phyloP scores from a whole-genome alignment of 2,329 filamentous ascomycete genomes.

The Paraphaeosphaeria minitans region DNA sequence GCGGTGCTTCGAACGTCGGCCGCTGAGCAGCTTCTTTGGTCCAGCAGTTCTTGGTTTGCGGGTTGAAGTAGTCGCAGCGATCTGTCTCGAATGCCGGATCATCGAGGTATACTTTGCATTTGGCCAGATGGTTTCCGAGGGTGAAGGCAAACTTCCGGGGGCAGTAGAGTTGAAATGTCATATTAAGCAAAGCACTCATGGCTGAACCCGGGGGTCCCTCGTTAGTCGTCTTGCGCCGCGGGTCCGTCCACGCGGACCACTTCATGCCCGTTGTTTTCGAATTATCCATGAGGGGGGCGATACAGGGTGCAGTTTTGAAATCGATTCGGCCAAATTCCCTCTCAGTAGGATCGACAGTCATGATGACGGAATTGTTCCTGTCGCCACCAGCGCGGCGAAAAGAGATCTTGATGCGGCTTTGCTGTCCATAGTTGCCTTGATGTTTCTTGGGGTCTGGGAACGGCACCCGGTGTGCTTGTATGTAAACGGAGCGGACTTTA shows the following conservation, averaged over 20 bases:
- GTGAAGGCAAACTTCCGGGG: conserved; percentile 67
- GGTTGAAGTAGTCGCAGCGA: conserved; percentile 74
- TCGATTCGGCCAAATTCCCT: conserved; percentile 80
- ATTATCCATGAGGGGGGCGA: conserved; percentile 74
- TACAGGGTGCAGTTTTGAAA: conserved; percentile 65
- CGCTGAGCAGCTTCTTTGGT: conserved; percentile 15
- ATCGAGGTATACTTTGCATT: conserved; percentile 69
- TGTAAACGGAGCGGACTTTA: conserved; percentile 69
- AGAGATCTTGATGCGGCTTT: conserved; percentile 74
- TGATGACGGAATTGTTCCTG: conserved; percentile 68
- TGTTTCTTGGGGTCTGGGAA: conserved; percentile 68
- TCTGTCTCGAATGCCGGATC: conserved; percentile 67
- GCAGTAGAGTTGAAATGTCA: conserved; percentile 81
- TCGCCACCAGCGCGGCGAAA: conserved; percentile 65
- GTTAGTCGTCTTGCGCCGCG: conserved; percentile 65
- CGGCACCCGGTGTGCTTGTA: conserved; percentile 72
- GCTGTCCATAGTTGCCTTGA: conserved; percentile 61
- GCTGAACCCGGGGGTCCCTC: conserved; percentile 53
- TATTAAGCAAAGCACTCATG: conserved; percentile 45
- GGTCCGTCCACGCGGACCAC: conserved; percentile 72
- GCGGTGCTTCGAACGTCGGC: conserved; percentile 19
- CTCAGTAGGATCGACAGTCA: conserved; percentile 73
- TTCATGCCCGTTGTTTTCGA: conserved; percentile 66
- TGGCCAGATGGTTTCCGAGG: conserved; percentile 71
- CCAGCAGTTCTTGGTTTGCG: conserved; percentile 57